Conservation (phyloP, 2,329 filamentous ascomycete species). For the Talaromyces amestolkiae region DNA sequence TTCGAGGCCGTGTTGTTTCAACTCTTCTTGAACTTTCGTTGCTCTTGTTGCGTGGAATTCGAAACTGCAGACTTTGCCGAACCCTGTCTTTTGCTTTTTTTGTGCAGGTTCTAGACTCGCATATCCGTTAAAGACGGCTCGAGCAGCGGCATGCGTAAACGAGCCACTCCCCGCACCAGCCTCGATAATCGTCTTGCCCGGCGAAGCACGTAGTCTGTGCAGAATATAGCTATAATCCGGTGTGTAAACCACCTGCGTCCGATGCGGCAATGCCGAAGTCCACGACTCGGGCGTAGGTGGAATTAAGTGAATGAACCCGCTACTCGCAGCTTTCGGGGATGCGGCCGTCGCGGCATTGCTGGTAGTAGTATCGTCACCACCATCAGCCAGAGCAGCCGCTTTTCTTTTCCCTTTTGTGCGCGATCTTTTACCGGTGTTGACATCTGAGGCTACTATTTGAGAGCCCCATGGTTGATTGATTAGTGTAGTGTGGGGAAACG, state of each 20-base stretch:
- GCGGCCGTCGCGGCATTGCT: constrained; percentile 25
- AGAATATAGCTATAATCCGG: constrained; percentile 55
- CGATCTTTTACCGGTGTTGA: constrained; percentile 87
- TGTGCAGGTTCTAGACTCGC: constrained; percentile 26
- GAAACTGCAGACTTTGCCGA: constrained; percentile 51
- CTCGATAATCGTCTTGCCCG: constrained; percentile 49
- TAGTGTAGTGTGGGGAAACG: constrained; percentile 76
- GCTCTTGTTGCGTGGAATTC: constrained; percentile 50
- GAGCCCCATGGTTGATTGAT: constrained; percentile 83
- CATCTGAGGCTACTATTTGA: constrained; percentile 82
- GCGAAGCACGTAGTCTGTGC: constrained; percentile 47
- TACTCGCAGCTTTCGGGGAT: constrained; percentile 35
- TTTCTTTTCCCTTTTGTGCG: constrained; percentile 53
- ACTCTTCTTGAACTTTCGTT: constrained; percentile 42
- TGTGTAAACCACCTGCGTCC: constrained; percentile 54
- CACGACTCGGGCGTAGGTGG: constrained; percentile 52
- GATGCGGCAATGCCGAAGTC: constrained; percentile 51
- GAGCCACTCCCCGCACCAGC: constrained; percentile 54
- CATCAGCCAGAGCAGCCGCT: constrained; percentile 23
- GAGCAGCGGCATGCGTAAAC: constrained; percentile 51
- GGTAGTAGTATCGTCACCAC: constrained; percentile 32
- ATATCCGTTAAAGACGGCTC: constrained; percentile 51
- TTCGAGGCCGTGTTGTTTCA: constrained; percentile 45
- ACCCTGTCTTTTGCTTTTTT: constrained; percentile 26
- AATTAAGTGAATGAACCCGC: constrained; percentile 50